Conservation (phyloP, 257 asterid species). For the Anisodus tanguticus region DNA sequence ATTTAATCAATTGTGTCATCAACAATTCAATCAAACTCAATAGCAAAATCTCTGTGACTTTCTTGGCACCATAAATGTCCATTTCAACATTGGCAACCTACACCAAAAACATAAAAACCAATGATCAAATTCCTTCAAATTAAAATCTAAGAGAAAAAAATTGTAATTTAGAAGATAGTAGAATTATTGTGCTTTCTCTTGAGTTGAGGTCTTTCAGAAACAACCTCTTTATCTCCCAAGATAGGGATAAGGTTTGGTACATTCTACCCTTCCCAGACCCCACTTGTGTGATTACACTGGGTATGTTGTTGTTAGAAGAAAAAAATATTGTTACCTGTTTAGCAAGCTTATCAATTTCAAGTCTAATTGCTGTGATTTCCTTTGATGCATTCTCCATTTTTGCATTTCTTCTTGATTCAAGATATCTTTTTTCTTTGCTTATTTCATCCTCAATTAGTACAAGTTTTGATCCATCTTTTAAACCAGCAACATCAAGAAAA, state of each 20-base stretch:
- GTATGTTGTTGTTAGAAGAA: no score
- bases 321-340: conserved; percentile 54
- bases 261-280: no score
- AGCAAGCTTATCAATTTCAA: conserved; percentile 75
- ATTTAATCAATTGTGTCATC: conserved; percentile 82
- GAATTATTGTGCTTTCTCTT: no score
- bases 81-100: conserved; percentile 76
- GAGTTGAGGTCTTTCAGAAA: no score
- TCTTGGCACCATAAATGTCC: conserved; percentile 74
- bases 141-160: neutral
- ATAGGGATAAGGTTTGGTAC: no score
- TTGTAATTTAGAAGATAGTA: no score
- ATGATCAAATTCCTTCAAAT: neutral
- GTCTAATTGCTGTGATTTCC: conserved; percentile 64
- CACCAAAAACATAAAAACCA: conserved; percentile 9
- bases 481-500: conserved; percentile 75
- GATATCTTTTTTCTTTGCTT: conserved; percentile 54
- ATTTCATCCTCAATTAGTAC: conserved; percentile 69
- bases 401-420: conserved; percentile 58
- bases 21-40: conserved; percentile 69
- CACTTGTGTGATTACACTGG: no score
- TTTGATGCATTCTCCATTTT: conserved; percentile 65
- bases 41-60: conserved; percentile 65
- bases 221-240: no score
- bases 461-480: conserved; percentile 71